These are phyloP conservation scores for Coccomyxa sp. DNA, from an alignment of 139 green algal species.

Conservation along the genomic window DNA sequence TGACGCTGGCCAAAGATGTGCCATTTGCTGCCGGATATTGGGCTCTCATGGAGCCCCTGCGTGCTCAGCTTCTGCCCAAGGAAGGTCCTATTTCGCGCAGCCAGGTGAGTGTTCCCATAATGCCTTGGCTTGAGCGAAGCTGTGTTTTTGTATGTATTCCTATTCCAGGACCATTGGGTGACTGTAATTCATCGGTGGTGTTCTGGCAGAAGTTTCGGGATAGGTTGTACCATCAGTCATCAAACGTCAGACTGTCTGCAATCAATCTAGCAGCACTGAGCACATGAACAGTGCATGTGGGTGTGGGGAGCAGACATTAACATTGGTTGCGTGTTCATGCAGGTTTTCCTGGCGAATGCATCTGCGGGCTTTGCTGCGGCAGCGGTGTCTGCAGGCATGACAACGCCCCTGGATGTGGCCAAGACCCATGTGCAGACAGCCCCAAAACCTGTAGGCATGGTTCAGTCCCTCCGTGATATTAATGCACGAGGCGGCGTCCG, in stretches of 20 bases:
- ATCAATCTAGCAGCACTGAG: too few relatives aligned
- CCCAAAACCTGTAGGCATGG: background rate
- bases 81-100: background rate
- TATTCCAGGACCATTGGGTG: background rate
- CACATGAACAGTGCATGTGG: too few relatives aligned
- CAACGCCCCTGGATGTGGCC: constrained; percentile 14
- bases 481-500: constrained; percentile 40
- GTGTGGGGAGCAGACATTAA: too few relatives aligned
- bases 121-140: background rate
- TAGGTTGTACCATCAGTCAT: too few relatives aligned
- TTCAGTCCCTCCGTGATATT: background rate
- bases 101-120: background rate
- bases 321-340: background rate
- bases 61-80: constrained; percentile 34
- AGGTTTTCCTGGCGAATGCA: background rate
- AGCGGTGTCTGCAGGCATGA: background rate
- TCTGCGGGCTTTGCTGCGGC: background rate
- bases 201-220: too few relatives aligned
- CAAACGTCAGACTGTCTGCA: too few relatives aligned
- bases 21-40: constrained; percentile 94
- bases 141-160: background rate
- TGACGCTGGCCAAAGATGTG: constrained; percentile 85
- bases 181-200: background rate
- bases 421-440: constrained; percentile 2
- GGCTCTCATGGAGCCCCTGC: constrained; percentile 75